Evolutionary conservation across 345 rosid species (phyloP).

Genomic region (Turnera subulata): DNA sequence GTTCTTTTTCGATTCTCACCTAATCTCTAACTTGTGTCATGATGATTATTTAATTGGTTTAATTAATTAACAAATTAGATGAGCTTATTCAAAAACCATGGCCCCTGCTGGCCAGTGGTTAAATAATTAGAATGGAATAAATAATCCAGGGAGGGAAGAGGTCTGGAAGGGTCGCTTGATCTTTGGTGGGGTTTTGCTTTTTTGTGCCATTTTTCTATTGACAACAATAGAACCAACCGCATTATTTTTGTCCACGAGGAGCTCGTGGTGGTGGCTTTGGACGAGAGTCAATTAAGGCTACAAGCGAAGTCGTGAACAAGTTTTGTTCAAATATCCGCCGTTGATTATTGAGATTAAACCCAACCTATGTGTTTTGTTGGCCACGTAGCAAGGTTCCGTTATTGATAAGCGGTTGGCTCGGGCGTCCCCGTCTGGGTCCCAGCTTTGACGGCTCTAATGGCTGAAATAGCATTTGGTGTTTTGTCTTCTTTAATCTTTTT

Average conservation of each 20-base stretch:
- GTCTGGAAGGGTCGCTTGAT: background rate
- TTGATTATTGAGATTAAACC: background rate
- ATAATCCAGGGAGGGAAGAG: background rate
- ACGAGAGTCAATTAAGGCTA: background rate
- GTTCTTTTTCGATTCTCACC: background rate
- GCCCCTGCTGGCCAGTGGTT: background rate
- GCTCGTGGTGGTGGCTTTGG: background rate
- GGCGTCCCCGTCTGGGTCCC: conserved; percentile 11
- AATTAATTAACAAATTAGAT: too few species aligned
- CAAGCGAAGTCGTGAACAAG: background rate
- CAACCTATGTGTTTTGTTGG: background rate
- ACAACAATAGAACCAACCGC: too few species aligned
- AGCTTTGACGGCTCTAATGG: background rate
- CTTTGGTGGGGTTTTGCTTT: background rate
- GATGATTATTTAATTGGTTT: too few species aligned
- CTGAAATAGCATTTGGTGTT: background rate
- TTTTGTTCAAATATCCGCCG: background rate
- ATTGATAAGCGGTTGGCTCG: background rate
- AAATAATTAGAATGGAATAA: conserved; percentile 2
- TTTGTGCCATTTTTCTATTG: too few species aligned
- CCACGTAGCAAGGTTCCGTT: background rate
- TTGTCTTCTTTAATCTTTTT: background rate
- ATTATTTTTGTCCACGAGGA: background rate
- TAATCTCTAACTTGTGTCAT: background rate
- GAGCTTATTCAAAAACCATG: background rate